Base-by-base conservation (phyloP, 2,329 filamentous ascomycete species). In the Dichotomopilus funicola region DNA sequence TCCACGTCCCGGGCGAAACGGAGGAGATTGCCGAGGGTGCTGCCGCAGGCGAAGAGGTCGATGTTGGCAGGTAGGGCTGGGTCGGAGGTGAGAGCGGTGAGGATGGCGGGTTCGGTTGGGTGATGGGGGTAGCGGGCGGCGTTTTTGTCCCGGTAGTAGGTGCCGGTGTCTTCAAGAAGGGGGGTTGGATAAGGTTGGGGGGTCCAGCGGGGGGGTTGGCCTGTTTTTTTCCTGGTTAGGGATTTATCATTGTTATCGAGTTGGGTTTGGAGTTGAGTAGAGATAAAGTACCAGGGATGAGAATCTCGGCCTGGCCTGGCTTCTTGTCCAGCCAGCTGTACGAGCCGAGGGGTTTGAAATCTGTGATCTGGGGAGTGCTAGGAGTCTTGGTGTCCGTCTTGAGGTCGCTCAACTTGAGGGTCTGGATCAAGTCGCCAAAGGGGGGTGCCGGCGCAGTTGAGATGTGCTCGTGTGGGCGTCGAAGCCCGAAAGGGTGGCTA, bases 21-120 rank as follows among this genome's bases (percentile, higher is more conserved):
- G 1, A 86, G 68, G 0, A 88, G 74, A 62, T 80, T 85, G 0
- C 82, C 79, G 0, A 88, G 57, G 0, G 82, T 86, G 60, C 77
- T 86, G 0, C 75, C 75, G 56, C 85, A 88, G 0, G 73, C 80
- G 36, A 83, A 73, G 2, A 89, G 62, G 61, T 87, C 79, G 37
- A 85, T 57, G 0, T 68, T 61, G 1, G 65, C 40, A 49, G 75
- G 49, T 34, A 64, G 72, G 1, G 67, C 59, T 0, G 72, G 68
- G 3, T 76, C 62, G 7, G 68, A 62, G 1, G 63, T 64, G 1
- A 81, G 56, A 1, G 74, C 47, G 0, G 66, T 65, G 1, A 65
- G 62, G 6, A 81, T 70, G 0, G 75, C 71, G 1, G 81, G 75
- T 53, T 82, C 78, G 19, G 77, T 69, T 0, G 79, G 78, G 61